These are phyloP conservation scores for Cladorrhinum sp. DNA, from an alignment of 2,329 filamentous ascomycete genomes.

Conservation along the genomic window DNA sequence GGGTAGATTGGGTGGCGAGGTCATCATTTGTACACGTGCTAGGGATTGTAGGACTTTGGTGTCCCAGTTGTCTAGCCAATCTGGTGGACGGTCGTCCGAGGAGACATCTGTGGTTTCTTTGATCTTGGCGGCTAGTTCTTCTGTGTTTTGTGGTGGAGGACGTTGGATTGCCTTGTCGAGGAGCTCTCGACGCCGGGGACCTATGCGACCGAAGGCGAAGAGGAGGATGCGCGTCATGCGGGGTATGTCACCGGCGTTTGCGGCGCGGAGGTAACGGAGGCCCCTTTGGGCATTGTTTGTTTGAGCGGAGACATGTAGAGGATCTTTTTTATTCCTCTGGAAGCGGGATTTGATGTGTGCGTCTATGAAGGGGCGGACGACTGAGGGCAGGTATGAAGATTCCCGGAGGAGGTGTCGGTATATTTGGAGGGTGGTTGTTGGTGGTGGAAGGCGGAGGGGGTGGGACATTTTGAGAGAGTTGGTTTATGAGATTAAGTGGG, in stretches of 20 bases:
- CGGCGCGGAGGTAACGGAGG: constrained; percentile 50
- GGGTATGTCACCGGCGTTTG: constrained; percentile 47
- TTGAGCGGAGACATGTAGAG: constrained; percentile 7
- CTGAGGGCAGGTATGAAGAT: constrained; percentile 55
- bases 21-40: constrained; percentile 39
- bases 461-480: constrained; percentile 30
- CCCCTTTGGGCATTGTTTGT: constrained; percentile 39
- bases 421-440: constrained; percentile 35
- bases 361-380: constrained; percentile 45
- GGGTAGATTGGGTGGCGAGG: constrained; percentile 31
- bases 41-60: constrained; percentile 42
- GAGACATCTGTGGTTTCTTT: constrained; percentile 13
- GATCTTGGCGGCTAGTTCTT: constrained; percentile 38
- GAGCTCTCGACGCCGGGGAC: constrained; percentile 49
- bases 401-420: constrained; percentile 61
- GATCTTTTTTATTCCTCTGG: constrained; percentile 36
- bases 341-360: constrained; percentile 46
- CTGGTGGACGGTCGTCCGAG: constrained; percentile 18
- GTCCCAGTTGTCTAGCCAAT: constrained; percentile 52
- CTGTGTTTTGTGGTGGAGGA: constrained; percentile 38
- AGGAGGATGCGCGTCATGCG: constrained; percentile 48
- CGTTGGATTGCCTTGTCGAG: constrained; percentile 37
- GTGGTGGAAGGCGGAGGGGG: constrained; percentile 33
- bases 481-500: not conserved
- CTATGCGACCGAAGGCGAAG: constrained; percentile 51